These are phyloP conservation scores for Cladophialophora yegresii DNA, from an alignment of 2,329 filamentous ascomycete species.

Conservation along the genomic window DNA sequence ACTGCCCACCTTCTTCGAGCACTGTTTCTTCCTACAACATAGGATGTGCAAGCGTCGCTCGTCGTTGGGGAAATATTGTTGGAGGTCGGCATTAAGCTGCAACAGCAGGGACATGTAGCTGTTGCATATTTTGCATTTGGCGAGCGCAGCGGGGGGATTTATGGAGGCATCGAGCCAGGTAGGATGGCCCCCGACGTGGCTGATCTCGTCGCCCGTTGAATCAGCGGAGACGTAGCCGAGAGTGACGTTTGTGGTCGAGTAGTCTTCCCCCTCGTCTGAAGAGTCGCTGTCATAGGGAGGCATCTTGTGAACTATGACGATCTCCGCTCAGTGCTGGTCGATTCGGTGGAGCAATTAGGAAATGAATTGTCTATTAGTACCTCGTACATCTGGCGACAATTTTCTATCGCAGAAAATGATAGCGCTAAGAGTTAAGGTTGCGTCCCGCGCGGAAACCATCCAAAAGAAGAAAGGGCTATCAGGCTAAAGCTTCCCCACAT, in stretches of 20 bases:
- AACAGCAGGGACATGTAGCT: slow-evolving; percentile 79
- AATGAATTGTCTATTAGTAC: not conserved
- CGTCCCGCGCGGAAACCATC: slow-evolving; percentile 12
- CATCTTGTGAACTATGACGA: slow-evolving; percentile 51
- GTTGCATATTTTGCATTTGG: slow-evolving; percentile 85
- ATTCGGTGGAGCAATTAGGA: not conserved
- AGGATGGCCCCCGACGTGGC: slow-evolving; percentile 81
- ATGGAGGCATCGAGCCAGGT: slow-evolving; percentile 77
- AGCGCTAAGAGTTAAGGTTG: slow-evolving; percentile 19
- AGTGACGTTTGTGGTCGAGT: slow-evolving; percentile 72
- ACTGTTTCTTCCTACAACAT: slow-evolving; percentile 74
- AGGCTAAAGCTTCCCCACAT: slow-evolving; percentile 5
- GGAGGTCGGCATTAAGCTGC: slow-evolving; percentile 87
- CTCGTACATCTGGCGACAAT: not conserved
- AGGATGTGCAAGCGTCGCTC: slow-evolving; percentile 88
- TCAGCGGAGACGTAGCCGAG: slow-evolving; percentile 86
- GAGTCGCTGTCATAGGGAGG: slow-evolving; percentile 84
- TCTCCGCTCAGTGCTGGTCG: not conserved
- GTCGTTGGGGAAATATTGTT: slow-evolving; percentile 80
- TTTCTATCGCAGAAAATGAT: not conserved
- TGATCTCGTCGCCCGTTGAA: slow-evolving; percentile 76
- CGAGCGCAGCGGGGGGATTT: slow-evolving; percentile 73
- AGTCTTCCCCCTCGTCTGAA: slow-evolving; percentile 61
- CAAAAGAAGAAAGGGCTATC: not conserved
- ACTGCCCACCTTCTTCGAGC: slow-evolving; percentile 79